Evolutionary conservation across 768 basidiomycete genomes (phyloP).

Genomic region (Clavaria fumosa): DNA sequence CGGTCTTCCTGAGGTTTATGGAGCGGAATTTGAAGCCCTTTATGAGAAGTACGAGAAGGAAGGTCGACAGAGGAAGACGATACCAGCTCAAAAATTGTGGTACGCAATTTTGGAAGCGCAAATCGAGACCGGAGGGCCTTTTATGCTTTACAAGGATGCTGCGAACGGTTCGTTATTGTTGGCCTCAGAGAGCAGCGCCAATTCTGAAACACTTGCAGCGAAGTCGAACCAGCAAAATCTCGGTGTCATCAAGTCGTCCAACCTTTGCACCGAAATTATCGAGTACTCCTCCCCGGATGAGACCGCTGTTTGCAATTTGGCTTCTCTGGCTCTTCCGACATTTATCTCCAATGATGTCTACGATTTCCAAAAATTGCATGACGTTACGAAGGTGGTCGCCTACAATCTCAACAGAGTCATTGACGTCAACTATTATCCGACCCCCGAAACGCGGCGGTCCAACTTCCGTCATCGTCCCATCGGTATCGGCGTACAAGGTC

Average conservation of each 20-base stretch:
- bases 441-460: constrained; percentile 77
- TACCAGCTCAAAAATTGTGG: constrained; percentile 97
- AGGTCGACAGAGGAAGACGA: constrained; percentile 66
- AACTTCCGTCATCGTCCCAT: constrained; percentile 98
- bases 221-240: constrained; percentile 99
- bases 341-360: constrained; percentile 74
- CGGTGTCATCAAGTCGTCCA: constrained; percentile 98
- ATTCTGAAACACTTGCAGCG: constrained; percentile 25
- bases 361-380: constrained; percentile 92
- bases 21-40: constrained; percentile 76
- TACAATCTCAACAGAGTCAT: constrained; percentile 91
- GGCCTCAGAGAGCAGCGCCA: background rate
- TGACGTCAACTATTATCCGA: constrained; percentile 91
- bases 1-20: constrained; percentile 73
- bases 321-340: constrained; percentile 87
- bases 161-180: constrained; percentile 54
- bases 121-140: constrained; percentile 97
- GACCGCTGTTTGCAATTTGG: constrained; percentile 96
- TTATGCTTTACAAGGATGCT: constrained; percentile 98
- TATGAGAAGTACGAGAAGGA: constrained; percentile 83
- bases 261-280: constrained; percentile 97
- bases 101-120: constrained; percentile 94
- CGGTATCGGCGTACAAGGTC: constrained; percentile 93
- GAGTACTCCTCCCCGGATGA: constrained; percentile 97
- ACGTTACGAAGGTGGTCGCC: constrained; percentile 83